Base-by-base conservation (phyloP, 2,329 filamentous ascomycete species). In the Trichoderma citrinoviride region DNA sequence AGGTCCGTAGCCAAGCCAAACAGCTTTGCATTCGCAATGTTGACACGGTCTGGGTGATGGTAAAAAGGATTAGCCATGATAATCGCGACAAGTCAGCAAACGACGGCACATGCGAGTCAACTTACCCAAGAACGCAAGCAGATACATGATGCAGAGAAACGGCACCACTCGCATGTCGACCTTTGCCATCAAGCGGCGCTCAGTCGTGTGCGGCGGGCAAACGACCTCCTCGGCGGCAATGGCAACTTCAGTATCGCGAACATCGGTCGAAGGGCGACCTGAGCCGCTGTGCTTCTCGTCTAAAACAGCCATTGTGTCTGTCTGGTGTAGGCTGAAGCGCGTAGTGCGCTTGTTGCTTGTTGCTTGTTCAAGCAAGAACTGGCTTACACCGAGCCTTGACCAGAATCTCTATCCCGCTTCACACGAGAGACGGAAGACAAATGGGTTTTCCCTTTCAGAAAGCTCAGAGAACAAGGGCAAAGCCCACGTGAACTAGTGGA, bases 21-120 rank as follows among this genome's bases (percentile, higher is more conserved):
- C 52, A 90, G 82, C 49, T 83, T 85, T 29, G 90, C 91, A 76
- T 93, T 93, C 75, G 87, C 88, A 71, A 94, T 91, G 73, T 93
- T 94, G 73, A 93, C 90, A 54, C 90, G 82, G 74, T 89, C 83
- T 73, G 40, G 12, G 1, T 3, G 7, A n/a, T 15, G 17, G 21
- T 17, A 3, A 8, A 1, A 40, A n/a, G 43, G n/a, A 29, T 54
- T 37, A 61, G 47, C 8, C 29, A 17, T 43, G 17, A 41, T 19
- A 10, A 19, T 56, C 4, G n/a, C 8, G 33, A 37, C 33, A 14
- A 37, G 33, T 10, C 33, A 14, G 12, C 33, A 37, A 37, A 14
- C 12, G 33, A 37, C 33, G 8, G 44, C 47, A 23, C 19, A 21
- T 25, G 14, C 25, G 10, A 17, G 7, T 5, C 15, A 49, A 68